Base-by-base conservation (phyloP, 208 protist species). In the Wallacemonas sp. region DNA sequence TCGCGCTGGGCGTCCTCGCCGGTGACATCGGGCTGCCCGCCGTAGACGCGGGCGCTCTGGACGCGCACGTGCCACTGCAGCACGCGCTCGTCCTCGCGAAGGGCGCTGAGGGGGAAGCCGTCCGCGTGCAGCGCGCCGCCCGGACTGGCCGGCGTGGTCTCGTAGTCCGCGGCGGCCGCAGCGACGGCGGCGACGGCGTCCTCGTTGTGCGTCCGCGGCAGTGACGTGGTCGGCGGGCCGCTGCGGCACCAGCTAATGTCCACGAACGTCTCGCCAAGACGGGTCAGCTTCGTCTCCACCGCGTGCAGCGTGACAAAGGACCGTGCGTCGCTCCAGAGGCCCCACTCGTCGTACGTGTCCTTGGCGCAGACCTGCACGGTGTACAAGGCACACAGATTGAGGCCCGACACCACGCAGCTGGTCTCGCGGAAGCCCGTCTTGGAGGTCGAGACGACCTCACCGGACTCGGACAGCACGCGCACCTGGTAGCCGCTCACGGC, bases 301-400 rank as follows among this genome's bases (percentile, higher is more conserved):
- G 84, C 77, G 55, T 85, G 74, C 36, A 97, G 77, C 38, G 93
- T 97, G 46, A 90, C 72, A 65, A 97, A 95, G 18, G 61, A 64
- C 39, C 82, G 70, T 22, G 82, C 57, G 67, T 93, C 84, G 59
- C 86, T 94, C 91, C 93, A 97, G 32, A 97, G 77, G 48, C 93
- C 93, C 91, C 90, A 96, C 62, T 91, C 85, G 67, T 94, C 79
- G 68, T 96, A 94, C 46, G 91, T 94, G 71, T 97, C 93, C 75
- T 93, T 95, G 11, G 89, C 91, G 10, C 89, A 84, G 7, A 96
- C 91, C 70, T 93, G 72, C 12, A 97, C 91, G 11, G 74, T 72
- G 81, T 97, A 96, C 22, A 87, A 48, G 4, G 83, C 83, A n/a
- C 73, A 79, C 11, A 91, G 74, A 5, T 86, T 67, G 1, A 97